Percentiles rank a stretch among this genome's conserved stretches.
phyloP scores from a whole-genome alignment of 2,329 filamentous ascomycete species.

The Sordariomycetes sp. region DNA sequence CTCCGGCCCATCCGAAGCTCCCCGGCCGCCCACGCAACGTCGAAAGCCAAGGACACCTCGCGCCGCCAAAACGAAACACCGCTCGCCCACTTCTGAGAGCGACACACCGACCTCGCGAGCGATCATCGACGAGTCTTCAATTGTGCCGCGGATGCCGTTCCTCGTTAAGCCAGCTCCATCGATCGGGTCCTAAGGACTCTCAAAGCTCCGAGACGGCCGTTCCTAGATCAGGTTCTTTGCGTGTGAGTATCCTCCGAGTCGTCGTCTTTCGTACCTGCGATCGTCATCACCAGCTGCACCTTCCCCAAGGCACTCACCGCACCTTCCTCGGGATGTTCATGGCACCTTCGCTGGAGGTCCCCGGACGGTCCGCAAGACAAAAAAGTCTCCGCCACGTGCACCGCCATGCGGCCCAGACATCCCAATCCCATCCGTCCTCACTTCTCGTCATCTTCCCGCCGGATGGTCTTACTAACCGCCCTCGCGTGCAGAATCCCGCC shows the following conservation, averaged over 20 bases:
- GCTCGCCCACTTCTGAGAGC: background rate
- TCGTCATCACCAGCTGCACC: background rate
- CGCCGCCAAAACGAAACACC: background rate
- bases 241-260: background rate
- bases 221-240: background rate
- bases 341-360: too few species aligned
- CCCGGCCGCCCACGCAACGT: background rate
- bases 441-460: background rate
- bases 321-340: too few species aligned
- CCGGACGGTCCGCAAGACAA: too few species aligned
- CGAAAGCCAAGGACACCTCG: background rate
- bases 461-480: background rate
- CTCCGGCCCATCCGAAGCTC: background rate
- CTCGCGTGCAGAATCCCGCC: background rate
- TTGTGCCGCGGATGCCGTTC: background rate
- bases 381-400: too few species aligned
- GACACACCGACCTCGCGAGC: background rate
- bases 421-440: background rate
- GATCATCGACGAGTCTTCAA: background rate
- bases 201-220: background rate
- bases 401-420: background rate
- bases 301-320: background rate
- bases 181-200: background rate
- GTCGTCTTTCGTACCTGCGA: background rate
- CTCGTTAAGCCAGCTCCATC: background rate